Evolutionary conservation across 2,329 filamentous ascomycete species (phyloP).

Genomic region (Cytospora schulzeri): DNA sequence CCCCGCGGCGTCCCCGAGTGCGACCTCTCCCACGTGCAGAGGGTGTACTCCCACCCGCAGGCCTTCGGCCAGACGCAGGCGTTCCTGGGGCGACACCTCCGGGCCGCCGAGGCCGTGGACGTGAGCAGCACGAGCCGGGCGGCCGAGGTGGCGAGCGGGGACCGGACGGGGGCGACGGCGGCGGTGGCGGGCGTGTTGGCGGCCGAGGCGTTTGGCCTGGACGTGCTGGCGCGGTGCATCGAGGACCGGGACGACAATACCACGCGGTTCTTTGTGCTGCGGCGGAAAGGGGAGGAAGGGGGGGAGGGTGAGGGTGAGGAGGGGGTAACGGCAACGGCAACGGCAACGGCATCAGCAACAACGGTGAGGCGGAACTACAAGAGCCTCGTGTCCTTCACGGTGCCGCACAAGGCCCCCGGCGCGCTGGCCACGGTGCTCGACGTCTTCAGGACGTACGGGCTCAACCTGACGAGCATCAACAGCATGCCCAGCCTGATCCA

Average conservation of each 20-base stretch:
- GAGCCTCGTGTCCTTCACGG: conserved; percentile 79
- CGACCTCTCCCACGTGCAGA: conserved; percentile 64
- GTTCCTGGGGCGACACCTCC: conserved; percentile 72
- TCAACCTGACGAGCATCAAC: conserved; percentile 91
- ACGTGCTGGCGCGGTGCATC: conserved; percentile 69
- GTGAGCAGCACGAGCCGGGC: conserved; percentile 84
- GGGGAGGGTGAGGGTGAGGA: background rate
- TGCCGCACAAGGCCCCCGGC: conserved; percentile 77
- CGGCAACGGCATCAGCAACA: too few relatives aligned
- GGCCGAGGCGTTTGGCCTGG: conserved; percentile 66
- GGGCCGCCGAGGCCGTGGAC: conserved; percentile 77
- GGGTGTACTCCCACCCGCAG: conserved; percentile 91
- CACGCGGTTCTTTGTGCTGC: conserved; percentile 76
- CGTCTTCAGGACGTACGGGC: conserved; percentile 70
- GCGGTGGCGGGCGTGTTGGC: conserved; percentile 80
- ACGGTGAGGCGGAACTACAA: conserved; percentile 52
- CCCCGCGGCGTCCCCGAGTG: conserved; percentile 42
- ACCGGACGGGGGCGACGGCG: conserved; percentile 62
- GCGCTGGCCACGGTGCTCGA: conserved; percentile 78
- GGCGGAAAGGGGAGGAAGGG: conserved; percentile 33
- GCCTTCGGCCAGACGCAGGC: conserved; percentile 87
- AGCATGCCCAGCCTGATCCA: conserved; percentile 74
- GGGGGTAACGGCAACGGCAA: background rate
- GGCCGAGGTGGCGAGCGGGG: conserved; percentile 72
- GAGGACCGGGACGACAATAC: conserved; percentile 76